A percentile compares a stretch with the other conserved stretches of the same genome.
phyloP scores from a whole-genome alignment of 768 basidiomycete species.

The Paxillus involutus region DNA sequence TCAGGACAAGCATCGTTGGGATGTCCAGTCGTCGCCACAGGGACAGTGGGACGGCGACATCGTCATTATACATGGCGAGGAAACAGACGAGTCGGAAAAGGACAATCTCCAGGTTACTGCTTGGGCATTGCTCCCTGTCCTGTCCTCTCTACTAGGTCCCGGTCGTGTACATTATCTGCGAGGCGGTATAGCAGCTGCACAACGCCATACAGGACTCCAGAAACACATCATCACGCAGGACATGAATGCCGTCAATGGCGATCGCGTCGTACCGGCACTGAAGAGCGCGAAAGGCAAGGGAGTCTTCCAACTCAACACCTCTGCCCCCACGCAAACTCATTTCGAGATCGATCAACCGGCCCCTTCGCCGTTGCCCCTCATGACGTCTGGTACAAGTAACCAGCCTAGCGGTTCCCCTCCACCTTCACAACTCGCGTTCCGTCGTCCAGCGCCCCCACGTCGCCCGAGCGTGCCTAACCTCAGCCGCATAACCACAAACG shows the following conservation, averaged over 20 bases:
- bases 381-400: slow-evolving; percentile 41
- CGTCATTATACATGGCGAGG: slow-evolving; percentile 75
- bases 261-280: slow-evolving; percentile 11
- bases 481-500: slow-evolving; percentile 60
- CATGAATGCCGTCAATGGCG: slow-evolving; percentile 13
- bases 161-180: slow-evolving; percentile 67
- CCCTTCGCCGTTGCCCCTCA: slow-evolving; percentile 55
- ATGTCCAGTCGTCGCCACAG: slow-evolving; percentile 47
- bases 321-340: slow-evolving; percentile 48
- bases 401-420: slow-evolving; percentile 64
- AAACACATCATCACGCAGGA: slow-evolving; percentile 42
- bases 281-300: slow-evolving; percentile 43
- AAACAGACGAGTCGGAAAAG: slow-evolving; percentile 68
- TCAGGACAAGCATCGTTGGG: slow-evolving; percentile 71
- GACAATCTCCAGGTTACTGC: slow-evolving; percentile 55
- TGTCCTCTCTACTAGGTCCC: slow-evolving; percentile 55
- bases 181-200: slow-evolving; percentile 67
- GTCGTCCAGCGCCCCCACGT: slow-evolving; percentile 47
- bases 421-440: slow-evolving; percentile 61
- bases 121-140: slow-evolving; percentile 69
- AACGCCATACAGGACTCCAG: slow-evolving; percentile 55
- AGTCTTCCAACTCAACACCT: slow-evolving; percentile 69
- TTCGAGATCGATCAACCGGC: slow-evolving; percentile 58
- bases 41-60: slow-evolving; percentile 68
- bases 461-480: slow-evolving; percentile 66